These are phyloP conservation scores for Vinca minor DNA, from an alignment of 257 asterid genomes.

Conservation along the genomic window DNA sequence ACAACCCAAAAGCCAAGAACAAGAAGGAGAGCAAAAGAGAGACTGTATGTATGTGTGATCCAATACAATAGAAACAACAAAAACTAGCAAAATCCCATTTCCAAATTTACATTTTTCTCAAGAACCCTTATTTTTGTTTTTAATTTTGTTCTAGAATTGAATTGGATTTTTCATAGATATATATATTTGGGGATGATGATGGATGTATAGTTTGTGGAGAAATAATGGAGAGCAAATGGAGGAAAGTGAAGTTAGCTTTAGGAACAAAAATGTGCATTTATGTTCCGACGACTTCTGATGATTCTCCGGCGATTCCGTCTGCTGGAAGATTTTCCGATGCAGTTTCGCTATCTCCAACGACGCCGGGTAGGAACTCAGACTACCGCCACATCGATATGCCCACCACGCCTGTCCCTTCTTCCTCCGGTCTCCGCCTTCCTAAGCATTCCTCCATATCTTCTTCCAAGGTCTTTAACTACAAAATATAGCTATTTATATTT, in stretches of 20 bases:
- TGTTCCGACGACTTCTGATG: slow-evolving; percentile 41
- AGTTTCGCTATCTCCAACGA: slow-evolving; percentile 27
- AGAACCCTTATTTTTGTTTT: slow-evolving; percentile 22
- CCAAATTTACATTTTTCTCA: slow-evolving; percentile 19
- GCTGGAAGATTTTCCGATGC: slow-evolving; percentile 34
- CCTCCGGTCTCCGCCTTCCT: slow-evolving; percentile 59
- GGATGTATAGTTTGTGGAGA: background rate
- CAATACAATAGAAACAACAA: slow-evolving; percentile 3
- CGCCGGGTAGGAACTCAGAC: slow-evolving; percentile 29
- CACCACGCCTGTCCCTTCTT: slow-evolving; percentile 64
- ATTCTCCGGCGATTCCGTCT: slow-evolving; percentile 23
- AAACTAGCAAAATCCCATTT: slow-evolving; percentile 10
- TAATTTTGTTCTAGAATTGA: background rate
- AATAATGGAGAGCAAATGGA: slow-evolving; percentile 73
- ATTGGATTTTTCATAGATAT: background rate
- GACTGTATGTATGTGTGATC: slow-evolving; percentile 10
- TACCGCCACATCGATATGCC: slow-evolving; percentile 38
- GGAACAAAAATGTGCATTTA: slow-evolving; percentile 55
- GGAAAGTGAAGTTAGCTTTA: slow-evolving; percentile 59
- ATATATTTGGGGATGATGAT: too few species aligned
- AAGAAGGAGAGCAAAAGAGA: background rate
- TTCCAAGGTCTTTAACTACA: slow-evolving; percentile 35
- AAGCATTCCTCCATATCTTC: slow-evolving; percentile 41
- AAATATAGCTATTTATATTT: background rate
- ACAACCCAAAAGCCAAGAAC: slow-evolving; percentile 26